These are phyloP conservation scores for Aspergillus ellipticus DNA, from an alignment of 495 filamentous ascomycete genomes.

Conservation along the genomic window DNA sequence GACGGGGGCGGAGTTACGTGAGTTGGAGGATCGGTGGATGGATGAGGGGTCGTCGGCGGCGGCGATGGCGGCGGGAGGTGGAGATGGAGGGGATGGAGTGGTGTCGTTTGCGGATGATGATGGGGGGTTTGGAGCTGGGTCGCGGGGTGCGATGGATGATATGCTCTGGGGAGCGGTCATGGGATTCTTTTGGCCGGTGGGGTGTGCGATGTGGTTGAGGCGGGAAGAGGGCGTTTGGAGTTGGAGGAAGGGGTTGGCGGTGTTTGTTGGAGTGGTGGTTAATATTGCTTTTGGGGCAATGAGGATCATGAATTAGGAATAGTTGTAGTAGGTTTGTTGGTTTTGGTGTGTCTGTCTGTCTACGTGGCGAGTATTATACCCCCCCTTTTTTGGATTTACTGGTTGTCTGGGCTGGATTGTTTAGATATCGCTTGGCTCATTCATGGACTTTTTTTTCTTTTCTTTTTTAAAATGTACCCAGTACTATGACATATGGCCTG, in stretches of 20 bases:
- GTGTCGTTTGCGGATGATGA: slow-evolving; percentile 49
- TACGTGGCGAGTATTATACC: slow-evolving; percentile 25
- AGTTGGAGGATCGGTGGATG: slow-evolving; percentile 88
- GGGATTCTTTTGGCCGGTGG: slow-evolving; percentile 92
- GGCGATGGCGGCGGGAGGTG: slow-evolving; percentile 31
- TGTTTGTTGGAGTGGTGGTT: slow-evolving; percentile 73
- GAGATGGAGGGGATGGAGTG: slow-evolving; percentile 32
- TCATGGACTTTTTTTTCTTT: no score
- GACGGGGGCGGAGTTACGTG: slow-evolving; percentile 51
- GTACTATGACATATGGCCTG: slow-evolving; percentile 7
- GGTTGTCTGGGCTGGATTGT: slow-evolving; percentile 2
- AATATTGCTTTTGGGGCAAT: slow-evolving; percentile 68
- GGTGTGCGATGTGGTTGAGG: slow-evolving; percentile 76
- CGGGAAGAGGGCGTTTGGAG: slow-evolving; percentile 88
- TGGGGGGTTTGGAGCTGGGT: slow-evolving; percentile 41
- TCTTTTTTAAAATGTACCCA: neutral
- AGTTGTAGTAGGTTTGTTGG: slow-evolving; percentile 4
- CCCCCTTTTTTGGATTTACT: slow-evolving; percentile 4
- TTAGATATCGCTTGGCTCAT: neutral
- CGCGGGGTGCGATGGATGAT: slow-evolving; percentile 64
- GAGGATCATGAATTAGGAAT: slow-evolving; percentile 51
- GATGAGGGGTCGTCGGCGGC: slow-evolving; percentile 59
- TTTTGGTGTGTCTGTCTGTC: slow-evolving; percentile 4
- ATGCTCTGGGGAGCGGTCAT: slow-evolving; percentile 84
- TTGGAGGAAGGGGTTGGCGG: slow-evolving; percentile 74